Percentiles rank a stretch among this genome's conserved stretches.
Evolutionary conservation across 805 yeast species (phyloP).

Genomic region (Cyberlindnera samutprakarnensis): DNA sequence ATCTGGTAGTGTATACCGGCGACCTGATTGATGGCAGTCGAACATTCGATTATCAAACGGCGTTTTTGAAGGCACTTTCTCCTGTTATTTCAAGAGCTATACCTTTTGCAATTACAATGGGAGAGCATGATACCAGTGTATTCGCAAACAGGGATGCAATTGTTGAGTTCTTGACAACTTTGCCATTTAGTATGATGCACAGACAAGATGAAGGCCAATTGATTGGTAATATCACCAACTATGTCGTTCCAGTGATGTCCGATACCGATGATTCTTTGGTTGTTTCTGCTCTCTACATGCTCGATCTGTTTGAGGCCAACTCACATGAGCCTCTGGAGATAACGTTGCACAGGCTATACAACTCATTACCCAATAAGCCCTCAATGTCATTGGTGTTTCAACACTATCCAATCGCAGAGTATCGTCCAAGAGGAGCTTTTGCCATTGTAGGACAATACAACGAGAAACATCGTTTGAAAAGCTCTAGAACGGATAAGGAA

Average conservation of each 20-base stretch:
- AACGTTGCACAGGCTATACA: slow-evolving; percentile 25
- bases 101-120: slow-evolving; percentile 55
- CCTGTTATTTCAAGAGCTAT: slow-evolving; percentile 46
- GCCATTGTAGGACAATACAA: slow-evolving; percentile 33
- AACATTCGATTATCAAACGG: slow-evolving; percentile 54
- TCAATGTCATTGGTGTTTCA: slow-evolving; percentile 51
- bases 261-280: slow-evolving; percentile 18
- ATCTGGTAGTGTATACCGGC: slow-evolving; percentile 58
- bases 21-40: slow-evolving; percentile 53
- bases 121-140: slow-evolving; percentile 56
- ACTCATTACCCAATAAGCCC: slow-evolving; percentile 18
- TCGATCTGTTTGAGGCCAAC: slow-evolving; percentile 52
- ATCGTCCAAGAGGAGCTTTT: slow-evolving; percentile 29
- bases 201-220: slow-evolving; percentile 15
- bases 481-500: slow-evolving; percentile 23
- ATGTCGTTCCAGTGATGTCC: slow-evolving; percentile 34
- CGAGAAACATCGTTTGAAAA: slow-evolving; percentile 32
- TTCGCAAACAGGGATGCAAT: slow-evolving; percentile 36
- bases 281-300: slow-evolving; percentile 37
- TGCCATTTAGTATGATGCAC: slow-evolving; percentile 42
- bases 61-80: slow-evolving; percentile 48
- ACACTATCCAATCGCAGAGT: slow-evolving; percentile 62
- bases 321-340: slow-evolving; percentile 17
- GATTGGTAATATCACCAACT: slow-evolving; percentile 40
- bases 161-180: slow-evolving; percentile 32